Conservation (phyloP, 345 rosid genomes). For the Lagerstroemia speciosa region DNA sequence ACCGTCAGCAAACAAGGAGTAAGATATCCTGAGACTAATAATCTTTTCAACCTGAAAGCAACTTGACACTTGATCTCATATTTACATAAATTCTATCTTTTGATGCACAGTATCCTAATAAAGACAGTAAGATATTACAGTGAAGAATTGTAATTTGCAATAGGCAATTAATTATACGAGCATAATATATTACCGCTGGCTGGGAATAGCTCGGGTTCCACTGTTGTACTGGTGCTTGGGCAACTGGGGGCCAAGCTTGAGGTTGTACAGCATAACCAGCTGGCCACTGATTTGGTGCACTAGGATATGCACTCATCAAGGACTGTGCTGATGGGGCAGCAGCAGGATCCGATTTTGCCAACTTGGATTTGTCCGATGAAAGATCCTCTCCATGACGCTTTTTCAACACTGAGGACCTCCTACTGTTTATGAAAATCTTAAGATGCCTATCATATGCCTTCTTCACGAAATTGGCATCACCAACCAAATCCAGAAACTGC, state of each 20-base stretch:
- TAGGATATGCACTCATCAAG: conserved; percentile 65
- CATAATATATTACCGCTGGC: conserved; percentile 23
- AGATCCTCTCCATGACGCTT: conserved; percentile 85
- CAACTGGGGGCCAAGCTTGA: conserved; percentile 75
- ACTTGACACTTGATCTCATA: background rate
- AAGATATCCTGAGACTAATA: background rate
- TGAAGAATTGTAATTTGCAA: background rate
- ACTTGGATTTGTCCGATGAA: conserved; percentile 70
- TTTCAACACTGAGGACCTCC: conserved; percentile 53
- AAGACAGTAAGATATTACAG: background rate
- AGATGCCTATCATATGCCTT: conserved; percentile 84
- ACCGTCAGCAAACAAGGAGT: background rate
- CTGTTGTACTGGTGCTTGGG: conserved; percentile 60
- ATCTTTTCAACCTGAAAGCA: background rate
- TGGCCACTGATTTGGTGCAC: conserved; percentile 68
- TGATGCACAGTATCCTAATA: background rate
- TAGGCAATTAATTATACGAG: background rate
- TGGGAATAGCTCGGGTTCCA: conserved; percentile 79
- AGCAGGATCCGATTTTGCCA: conserved; percentile 55
- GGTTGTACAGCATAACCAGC: conserved; percentile 74
- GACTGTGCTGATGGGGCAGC: conserved; percentile 51
- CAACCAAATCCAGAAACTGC: conserved; percentile 78
- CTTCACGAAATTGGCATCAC: conserved; percentile 54
- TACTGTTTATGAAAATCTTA: conserved; percentile 55
- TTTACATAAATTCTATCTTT: background rate